phyloP scores from a whole-genome alignment of 2,329 filamentous ascomycete species.

The Diplocarpon rosae region DNA sequence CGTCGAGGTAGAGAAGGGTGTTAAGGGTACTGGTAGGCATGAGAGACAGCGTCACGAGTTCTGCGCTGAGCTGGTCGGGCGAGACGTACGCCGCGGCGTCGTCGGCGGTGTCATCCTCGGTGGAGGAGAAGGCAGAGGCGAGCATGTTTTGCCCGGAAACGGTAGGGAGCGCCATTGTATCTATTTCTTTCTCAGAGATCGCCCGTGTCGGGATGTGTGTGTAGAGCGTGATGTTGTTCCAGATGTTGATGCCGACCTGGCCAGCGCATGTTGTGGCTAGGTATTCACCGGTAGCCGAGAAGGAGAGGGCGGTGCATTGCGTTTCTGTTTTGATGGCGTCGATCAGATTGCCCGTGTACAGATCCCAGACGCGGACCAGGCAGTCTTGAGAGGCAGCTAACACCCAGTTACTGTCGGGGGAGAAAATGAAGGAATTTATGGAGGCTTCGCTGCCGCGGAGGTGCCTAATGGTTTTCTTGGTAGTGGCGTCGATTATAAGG shows the following conservation, averaged over 20 bases:
- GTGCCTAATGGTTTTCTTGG: slow-evolving; percentile 82
- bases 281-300: slow-evolving; percentile 85
- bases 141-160: slow-evolving; percentile 65
- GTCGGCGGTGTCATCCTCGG: slow-evolving; percentile 41
- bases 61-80: slow-evolving; percentile 67
- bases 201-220: slow-evolving; percentile 78
- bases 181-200: slow-evolving; percentile 67
- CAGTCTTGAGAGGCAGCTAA: slow-evolving; percentile 76
- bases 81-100: slow-evolving; percentile 33
- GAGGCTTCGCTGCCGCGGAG: slow-evolving; percentile 69
- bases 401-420: slow-evolving; percentile 87
- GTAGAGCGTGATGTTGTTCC: slow-evolving; percentile 91
- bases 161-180: slow-evolving; percentile 55
- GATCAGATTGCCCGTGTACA: slow-evolving; percentile 90
- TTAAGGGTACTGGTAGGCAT: slow-evolving; percentile 91
- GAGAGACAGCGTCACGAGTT: slow-evolving; percentile 80
- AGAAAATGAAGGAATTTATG: slow-evolving; percentile 80
- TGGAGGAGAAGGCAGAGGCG: slow-evolving; percentile 60
- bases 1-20: slow-evolving; percentile 80
- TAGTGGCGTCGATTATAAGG: slow-evolving; percentile 81
- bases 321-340: slow-evolving; percentile 75
- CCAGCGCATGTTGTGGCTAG: slow-evolving; percentile 81
- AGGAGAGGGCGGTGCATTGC: slow-evolving; percentile 73
- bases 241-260: slow-evolving; percentile 80
- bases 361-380: slow-evolving; percentile 80